A percentile compares a stretch with the other conserved stretches of the same genome.
These are phyloP conservation scores for Oryza glumipatula DNA, from an alignment of 176 grass and related monocot species.

Conservation along the genomic window DNA sequence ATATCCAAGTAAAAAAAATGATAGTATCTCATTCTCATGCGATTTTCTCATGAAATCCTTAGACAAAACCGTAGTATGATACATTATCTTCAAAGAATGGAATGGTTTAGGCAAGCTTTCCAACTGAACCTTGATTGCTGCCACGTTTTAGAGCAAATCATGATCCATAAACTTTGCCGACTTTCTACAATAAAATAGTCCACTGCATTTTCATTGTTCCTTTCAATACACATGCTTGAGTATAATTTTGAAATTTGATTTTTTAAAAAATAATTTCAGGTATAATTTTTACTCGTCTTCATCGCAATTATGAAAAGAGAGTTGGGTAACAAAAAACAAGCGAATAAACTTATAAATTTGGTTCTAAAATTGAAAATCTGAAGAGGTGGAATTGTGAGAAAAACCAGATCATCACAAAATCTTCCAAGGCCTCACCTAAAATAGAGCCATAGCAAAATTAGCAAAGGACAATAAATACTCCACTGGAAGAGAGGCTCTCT, in stretches of 20 bases:
- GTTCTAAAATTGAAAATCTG: no score
- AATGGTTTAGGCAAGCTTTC: constrained; percentile 13
- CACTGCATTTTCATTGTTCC: constrained; percentile 22
- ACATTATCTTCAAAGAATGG: neutral
- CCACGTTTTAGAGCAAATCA: constrained; percentile 35
- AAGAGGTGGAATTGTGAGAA: neutral
- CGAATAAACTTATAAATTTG: no score
- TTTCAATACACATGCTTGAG: neutral
- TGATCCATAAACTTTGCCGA: constrained; percentile 38
- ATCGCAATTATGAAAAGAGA: neutral
- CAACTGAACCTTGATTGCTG: constrained; percentile 16
- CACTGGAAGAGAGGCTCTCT: neutral
- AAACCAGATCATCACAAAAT: neutral
- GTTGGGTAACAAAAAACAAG: no score
- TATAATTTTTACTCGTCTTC: neutral
- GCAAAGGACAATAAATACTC: no score
- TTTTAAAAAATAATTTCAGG: no score
- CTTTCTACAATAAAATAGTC: constrained; percentile 7
- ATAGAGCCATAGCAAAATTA: neutral
- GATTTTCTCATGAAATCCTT: neutral
- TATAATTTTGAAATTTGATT: no score
- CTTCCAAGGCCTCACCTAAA: neutral
- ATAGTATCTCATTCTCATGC: neutral
- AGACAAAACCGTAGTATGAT: neutral
- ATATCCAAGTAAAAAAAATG: neutral